Conservation (phyloP, 1,284 basidiomycete species). For the Boletus mariae region DNA sequence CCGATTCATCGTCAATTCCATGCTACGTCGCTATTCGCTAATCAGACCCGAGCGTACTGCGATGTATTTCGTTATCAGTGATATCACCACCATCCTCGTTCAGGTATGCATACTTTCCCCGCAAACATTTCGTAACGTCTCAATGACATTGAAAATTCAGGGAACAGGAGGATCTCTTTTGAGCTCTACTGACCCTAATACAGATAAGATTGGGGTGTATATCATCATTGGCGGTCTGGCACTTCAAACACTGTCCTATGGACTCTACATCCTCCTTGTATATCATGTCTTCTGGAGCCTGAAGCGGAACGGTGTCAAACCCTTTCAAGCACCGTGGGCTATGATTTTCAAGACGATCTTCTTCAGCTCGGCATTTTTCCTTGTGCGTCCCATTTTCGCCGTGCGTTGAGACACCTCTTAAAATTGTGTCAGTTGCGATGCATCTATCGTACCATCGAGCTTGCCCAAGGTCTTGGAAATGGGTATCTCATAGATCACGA, state of each 20-base stretch:
- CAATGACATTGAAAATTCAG: background rate
- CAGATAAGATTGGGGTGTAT: conserved; percentile 9
- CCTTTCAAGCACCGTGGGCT: conserved; percentile 21
- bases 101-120: conserved; percentile 29
- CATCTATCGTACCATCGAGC: conserved; percentile 39
- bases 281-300: conserved; percentile 12
- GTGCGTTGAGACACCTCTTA: background rate
- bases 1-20: conserved; percentile 19
- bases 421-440: conserved; percentile 33
- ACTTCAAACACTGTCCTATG: conserved; percentile 27
- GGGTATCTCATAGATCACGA: conserved; percentile 38
- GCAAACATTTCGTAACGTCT: too few relatives aligned
- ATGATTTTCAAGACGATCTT: conserved; percentile 22
- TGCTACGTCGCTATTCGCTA: conserved; percentile 19
- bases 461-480: conserved; percentile 36
- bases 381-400: conserved; percentile 15
- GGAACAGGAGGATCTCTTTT: conserved; percentile 13
- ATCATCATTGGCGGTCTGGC: conserved; percentile 24
- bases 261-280: conserved; percentile 21
- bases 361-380: conserved; percentile 24
- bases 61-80: conserved; percentile 28
- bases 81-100: conserved; percentile 39
- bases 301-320: conserved; percentile 6
- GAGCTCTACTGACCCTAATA: conserved; percentile 9
- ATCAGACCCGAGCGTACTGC: conserved; percentile 24